These are phyloP conservation scores for Nicotiana knightiana DNA, from an alignment of 257 asterid species.

Conservation along the genomic window DNA sequence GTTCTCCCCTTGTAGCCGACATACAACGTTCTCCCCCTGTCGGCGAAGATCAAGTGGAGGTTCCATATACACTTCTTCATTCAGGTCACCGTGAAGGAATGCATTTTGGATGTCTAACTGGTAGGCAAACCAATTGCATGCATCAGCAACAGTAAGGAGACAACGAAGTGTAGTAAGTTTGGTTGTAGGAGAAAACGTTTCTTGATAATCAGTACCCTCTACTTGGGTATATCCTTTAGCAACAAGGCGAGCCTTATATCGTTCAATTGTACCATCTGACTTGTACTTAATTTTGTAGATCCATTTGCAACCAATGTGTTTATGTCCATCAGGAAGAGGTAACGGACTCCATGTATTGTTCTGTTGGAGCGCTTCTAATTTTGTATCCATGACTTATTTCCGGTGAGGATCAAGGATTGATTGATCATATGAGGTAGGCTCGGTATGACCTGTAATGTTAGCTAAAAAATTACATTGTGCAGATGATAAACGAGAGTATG, in stretches of 20 bases:
- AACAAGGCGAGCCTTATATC: slow-evolving; percentile 3
- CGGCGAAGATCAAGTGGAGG: neutral
- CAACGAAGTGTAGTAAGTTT: slow-evolving; percentile 7
- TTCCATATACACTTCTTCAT: slow-evolving; percentile 6
- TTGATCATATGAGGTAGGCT: neutral
- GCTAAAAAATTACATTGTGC: slow-evolving; percentile 1
- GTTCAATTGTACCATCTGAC: neutral
- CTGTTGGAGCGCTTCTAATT: neutral
- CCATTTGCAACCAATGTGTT: slow-evolving; percentile 7
- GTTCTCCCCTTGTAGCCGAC: slow-evolving; percentile 1
- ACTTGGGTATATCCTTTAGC: slow-evolving; percentile 8
- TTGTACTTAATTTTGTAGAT: neutral
- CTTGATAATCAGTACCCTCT: neutral
- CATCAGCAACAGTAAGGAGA: neutral
- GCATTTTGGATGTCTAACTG: neutral
- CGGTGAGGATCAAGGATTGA: neutral
- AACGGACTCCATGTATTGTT: neutral
- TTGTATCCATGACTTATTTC: neutral
- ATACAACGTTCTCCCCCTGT: neutral
- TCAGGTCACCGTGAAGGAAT: neutral
- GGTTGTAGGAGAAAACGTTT: neutral
- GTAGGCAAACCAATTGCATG: neutral
- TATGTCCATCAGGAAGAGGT: neutral
- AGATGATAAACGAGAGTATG: slow-evolving; percentile 1
- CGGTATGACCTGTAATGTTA: slow-evolving; percentile 7